phyloP scores from a whole-genome alignment of 352 stramenopile genomes.

The Globisporangium echinulatum region DNA sequence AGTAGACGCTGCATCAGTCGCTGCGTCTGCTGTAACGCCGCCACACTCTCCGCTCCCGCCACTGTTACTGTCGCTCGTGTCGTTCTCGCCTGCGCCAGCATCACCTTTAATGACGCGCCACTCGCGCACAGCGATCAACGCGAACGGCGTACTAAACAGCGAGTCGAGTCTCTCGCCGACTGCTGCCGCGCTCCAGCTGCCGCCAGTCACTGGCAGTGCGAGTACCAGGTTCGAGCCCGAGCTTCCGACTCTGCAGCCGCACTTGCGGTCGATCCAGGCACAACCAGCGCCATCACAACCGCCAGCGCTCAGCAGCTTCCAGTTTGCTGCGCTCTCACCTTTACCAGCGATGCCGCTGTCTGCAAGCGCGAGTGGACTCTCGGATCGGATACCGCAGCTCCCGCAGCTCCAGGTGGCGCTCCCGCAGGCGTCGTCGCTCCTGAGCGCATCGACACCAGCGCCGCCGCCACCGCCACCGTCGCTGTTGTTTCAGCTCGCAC shows the following conservation, averaged over 20 bases:
- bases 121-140: conserved; percentile 7
- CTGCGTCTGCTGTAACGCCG: background rate
- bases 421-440: conserved; percentile 30
- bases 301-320: conserved; percentile 15
- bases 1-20: background rate
- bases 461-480: conserved; percentile 23
- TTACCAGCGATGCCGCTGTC: conserved; percentile 7
- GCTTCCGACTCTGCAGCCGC: conserved; percentile 17
- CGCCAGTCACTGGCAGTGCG: background rate
- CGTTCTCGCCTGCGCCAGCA: background rate
- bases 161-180: background rate
- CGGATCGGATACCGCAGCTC: conserved; percentile 30
- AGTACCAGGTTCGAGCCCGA: conserved; percentile 15
- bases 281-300: conserved; percentile 5
- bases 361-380: conserved; percentile 9
- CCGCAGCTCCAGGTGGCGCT: conserved; percentile 52
- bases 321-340: conserved; percentile 31
- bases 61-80: background rate
- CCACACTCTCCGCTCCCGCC: background rate
- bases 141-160: conserved; percentile 10
- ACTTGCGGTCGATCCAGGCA: conserved; percentile 15
- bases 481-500: conserved; percentile 19
- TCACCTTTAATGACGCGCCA: background rate
- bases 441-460: conserved; percentile 27
- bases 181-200: conserved; percentile 3